Conservation (phyloP, 208 protist species). For the Crithidia sp. region DNA sequence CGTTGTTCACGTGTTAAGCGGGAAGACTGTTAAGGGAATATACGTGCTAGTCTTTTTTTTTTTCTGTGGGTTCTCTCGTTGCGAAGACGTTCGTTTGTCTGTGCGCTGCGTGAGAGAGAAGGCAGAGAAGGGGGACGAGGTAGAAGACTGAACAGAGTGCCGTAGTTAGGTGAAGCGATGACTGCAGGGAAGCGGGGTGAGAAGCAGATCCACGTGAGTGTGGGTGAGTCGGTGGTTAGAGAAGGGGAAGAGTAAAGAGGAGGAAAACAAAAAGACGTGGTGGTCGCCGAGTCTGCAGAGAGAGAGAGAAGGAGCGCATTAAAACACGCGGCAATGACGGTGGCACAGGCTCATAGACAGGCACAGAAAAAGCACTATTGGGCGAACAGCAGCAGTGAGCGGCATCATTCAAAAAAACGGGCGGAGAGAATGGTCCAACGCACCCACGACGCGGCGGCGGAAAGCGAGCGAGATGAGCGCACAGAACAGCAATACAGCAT, state of each 20-base stretch:
- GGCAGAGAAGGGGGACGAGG: background rate
- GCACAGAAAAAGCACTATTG: background rate
- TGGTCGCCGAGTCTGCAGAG: too few species aligned
- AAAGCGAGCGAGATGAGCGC: background rate
- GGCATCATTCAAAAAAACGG: background rate
- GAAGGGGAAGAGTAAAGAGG: background rate
- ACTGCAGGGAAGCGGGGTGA: background rate
- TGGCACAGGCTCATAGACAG: background rate
- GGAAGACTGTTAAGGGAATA: background rate
- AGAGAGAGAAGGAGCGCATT: too few species aligned
- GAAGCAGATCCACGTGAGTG: too few species aligned
- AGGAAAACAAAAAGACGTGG: background rate
- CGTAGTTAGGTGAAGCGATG: background rate
- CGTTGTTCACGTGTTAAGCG: background rate
- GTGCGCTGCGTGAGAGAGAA: background rate
- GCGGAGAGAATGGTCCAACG: background rate
- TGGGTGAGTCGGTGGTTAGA: background rate
- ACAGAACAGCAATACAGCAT: background rate
- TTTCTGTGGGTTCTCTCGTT: background rate
- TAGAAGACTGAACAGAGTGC: background rate
- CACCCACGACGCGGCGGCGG: background rate
- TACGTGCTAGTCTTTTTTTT: background rate
- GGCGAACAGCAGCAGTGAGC: background rate
- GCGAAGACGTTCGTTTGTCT: too few species aligned
- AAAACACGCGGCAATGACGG: background rate